These are phyloP conservation scores for Penicillium simplicissimum DNA, from an alignment of 495 filamentous ascomycete species.

Conservation along the genomic window DNA sequence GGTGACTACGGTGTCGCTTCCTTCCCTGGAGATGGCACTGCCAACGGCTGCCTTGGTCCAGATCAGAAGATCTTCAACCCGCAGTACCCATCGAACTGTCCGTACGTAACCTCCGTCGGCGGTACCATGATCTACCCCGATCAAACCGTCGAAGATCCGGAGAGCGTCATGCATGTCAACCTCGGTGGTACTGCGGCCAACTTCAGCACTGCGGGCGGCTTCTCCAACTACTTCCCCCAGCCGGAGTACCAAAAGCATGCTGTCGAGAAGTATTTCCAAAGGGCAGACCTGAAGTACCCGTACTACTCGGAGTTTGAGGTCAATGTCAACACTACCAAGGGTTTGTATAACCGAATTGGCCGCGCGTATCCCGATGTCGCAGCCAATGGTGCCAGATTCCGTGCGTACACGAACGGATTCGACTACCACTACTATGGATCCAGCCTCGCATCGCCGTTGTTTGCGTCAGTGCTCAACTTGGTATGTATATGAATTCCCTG, in stretches of 20 bases:
- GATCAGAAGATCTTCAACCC: slow-evolving; percentile 49
- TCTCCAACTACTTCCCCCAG: slow-evolving; percentile 65
- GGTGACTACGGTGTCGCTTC: slow-evolving; percentile 61
- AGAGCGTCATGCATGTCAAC: slow-evolving; percentile 42
- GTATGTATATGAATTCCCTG: slow-evolving; percentile 8
- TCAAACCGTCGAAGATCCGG: slow-evolving; percentile 40
- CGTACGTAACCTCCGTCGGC: slow-evolving; percentile 54
- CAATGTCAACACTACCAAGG: slow-evolving; percentile 43
- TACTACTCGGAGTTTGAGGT: slow-evolving; percentile 37
- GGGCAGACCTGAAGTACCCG: slow-evolving; percentile 48
- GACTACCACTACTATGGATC: slow-evolving; percentile 52
- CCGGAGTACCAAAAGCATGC: slow-evolving; percentile 58
- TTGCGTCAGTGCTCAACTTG: slow-evolving; percentile 54
- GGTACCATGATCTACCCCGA: slow-evolving; percentile 47
- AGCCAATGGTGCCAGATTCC: slow-evolving; percentile 59
- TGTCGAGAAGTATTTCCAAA: slow-evolving; percentile 52
- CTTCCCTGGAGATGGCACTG: slow-evolving; percentile 33
- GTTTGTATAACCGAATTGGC: slow-evolving; percentile 58
- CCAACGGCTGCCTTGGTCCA: slow-evolving; percentile 40
- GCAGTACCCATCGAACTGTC: slow-evolving; percentile 53
- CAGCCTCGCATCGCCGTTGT: slow-evolving; percentile 56
- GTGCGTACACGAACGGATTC: slow-evolving; percentile 41
- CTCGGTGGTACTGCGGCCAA: slow-evolving; percentile 38
- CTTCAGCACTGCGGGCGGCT: slow-evolving; percentile 62
- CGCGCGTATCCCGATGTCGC: slow-evolving; percentile 67